These are phyloP conservation scores for Solanum paucissectum DNA, from an alignment of 257 asterid genomes.

Conservation along the genomic window DNA sequence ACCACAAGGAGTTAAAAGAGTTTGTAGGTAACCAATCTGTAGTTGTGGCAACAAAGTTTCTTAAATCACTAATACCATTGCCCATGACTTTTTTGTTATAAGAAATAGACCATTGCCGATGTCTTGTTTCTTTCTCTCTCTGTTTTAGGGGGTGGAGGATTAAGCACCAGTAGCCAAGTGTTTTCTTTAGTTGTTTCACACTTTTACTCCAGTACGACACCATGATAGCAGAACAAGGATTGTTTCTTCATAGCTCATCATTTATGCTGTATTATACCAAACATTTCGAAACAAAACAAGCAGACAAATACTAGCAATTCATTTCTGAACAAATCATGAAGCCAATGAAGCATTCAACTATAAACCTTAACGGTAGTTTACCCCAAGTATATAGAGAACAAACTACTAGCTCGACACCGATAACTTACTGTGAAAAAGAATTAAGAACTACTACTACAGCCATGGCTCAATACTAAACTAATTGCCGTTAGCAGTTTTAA, in stretches of 20 bases:
- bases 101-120: neutral
- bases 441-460: neutral
- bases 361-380: neutral
- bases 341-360: neutral
- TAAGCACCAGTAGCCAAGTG: neutral
- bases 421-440: neutral
- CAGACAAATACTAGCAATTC: neutral
- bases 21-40: neutral
- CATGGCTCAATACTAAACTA: neutral
- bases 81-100: neutral
- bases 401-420: neutral
- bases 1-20: neutral
- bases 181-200: neutral
- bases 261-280: neutral
- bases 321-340: neutral
- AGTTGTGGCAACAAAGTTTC: neutral
- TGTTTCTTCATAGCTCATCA: neutral
- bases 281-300: neutral
- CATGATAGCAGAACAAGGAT: neutral
- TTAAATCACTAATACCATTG: neutral
- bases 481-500: neutral
- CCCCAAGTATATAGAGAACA: neutral
- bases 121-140: neutral
- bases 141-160: neutral
- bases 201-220: neutral